Conservation (phyloP, 176 grass and related monocot genomes). For the Cymbopogon citratus region DNA sequence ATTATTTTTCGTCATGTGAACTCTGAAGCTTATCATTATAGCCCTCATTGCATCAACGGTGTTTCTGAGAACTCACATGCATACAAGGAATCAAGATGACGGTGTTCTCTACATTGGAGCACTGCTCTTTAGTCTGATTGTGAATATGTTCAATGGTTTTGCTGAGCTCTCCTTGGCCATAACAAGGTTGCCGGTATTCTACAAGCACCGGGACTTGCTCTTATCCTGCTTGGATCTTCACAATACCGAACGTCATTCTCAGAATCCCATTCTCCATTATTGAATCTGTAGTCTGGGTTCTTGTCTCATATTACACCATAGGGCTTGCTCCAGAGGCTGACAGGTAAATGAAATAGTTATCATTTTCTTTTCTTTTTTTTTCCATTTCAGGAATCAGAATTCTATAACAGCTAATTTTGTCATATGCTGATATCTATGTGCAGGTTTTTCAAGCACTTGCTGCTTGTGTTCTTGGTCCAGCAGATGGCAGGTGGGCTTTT, state of each 20-base stretch:
- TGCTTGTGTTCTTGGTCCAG: slow-evolving; percentile 84
- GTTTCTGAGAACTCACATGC: slow-evolving; percentile 76
- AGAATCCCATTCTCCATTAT: slow-evolving; percentile 82
- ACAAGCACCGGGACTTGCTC: slow-evolving; percentile 90
- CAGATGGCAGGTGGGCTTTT: slow-evolving; percentile 93
- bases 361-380: neutral
- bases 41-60: slow-evolving; percentile 65
- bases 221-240: slow-evolving; percentile 94
- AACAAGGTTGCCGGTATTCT: slow-evolving; percentile 89
- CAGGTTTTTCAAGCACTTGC: slow-evolving; percentile 98
- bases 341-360: slow-evolving; percentile 40
- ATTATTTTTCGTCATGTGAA: neutral
- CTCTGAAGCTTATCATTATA: slow-evolving; percentile 64
- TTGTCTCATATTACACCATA: slow-evolving; percentile 80
- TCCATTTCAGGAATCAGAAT: neutral
- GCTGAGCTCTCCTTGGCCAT: slow-evolving; percentile 87
- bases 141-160: slow-evolving; percentile 98
- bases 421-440: slow-evolving; percentile 27
- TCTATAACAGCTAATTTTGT: slow-evolving; percentile 18
- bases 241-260: slow-evolving; percentile 70
- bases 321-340: slow-evolving; percentile 89
- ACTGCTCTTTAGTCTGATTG: slow-evolving; percentile 67
- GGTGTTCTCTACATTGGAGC: slow-evolving; percentile 78
- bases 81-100: slow-evolving; percentile 56
- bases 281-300: slow-evolving; percentile 76